Evolutionary conservation across 2,329 filamentous ascomycete species (phyloP).

Genomic region (Amphichorda felina): DNA sequence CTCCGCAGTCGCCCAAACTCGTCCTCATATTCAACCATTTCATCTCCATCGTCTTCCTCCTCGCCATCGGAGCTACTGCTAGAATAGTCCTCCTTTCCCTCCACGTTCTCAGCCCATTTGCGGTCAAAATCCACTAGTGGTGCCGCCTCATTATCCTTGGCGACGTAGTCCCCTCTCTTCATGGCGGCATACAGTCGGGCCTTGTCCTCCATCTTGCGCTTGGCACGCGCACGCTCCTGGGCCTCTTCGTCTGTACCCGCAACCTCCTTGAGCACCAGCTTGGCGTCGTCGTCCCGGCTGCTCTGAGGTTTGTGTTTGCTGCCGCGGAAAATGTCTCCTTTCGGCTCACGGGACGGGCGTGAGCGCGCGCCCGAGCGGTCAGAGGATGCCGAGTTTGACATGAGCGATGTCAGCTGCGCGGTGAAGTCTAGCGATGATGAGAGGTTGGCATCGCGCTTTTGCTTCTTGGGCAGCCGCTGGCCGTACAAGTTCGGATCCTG

Average conservation of each 20-base stretch:
- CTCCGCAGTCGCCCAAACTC: constrained; percentile 79
- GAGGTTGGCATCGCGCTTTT: constrained; percentile 57
- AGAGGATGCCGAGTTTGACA: constrained; percentile 41
- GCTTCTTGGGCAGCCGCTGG: constrained; percentile 56
- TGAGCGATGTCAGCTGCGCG: constrained; percentile 75
- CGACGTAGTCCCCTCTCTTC: constrained; percentile 78
- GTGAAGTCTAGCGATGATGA: constrained; percentile 72
- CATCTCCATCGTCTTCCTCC: constrained; percentile 32
- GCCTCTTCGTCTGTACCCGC: constrained; percentile 50
- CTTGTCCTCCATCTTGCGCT: constrained; percentile 81
- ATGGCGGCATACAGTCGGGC: constrained; percentile 78
- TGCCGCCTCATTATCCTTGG: constrained; percentile 50
- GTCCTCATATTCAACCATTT: constrained; percentile 78
- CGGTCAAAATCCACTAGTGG: constrained; percentile 85
- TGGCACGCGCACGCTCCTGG: constrained; percentile 57
- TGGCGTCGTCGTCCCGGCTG: constrained; percentile 25
- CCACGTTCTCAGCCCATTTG: constrained; percentile 77
- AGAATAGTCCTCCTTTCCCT: constrained; percentile 43
- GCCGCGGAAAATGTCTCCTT: constrained; percentile 31
- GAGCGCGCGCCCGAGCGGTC: constrained; percentile 25
- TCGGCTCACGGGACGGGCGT: constrained; percentile 33
- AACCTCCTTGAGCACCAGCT: constrained; percentile 39
- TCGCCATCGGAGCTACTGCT: constrained; percentile 22
- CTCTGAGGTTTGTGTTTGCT: constrained; percentile 11
- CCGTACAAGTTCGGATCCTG: constrained; percentile 69